Conservation (phyloP, 164 flowering plant species). For the Warburgia ugandensis region DNA sequence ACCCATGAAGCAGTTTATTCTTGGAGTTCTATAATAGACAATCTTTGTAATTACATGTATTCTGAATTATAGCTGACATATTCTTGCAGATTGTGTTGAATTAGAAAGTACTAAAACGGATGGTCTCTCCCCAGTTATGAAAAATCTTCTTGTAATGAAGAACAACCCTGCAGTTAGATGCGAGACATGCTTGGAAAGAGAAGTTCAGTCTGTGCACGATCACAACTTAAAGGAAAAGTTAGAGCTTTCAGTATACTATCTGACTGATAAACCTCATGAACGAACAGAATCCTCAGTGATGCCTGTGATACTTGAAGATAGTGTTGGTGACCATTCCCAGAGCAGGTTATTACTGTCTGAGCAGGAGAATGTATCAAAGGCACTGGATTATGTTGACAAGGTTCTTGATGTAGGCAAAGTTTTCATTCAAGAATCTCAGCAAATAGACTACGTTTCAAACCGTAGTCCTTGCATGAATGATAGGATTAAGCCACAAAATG, state of each 20-base stretch:
- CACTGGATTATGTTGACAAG: conserved; percentile 15
- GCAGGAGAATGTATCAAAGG: conserved; percentile 19
- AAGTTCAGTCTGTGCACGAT: conserved; percentile 14
- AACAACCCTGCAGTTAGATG: conserved; percentile 5
- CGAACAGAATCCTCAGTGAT: conserved; percentile 16
- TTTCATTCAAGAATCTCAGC: conserved; percentile 17
- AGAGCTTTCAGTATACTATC: conserved; percentile 8
- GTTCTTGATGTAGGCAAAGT: conserved; percentile 13
- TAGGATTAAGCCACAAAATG: conserved; percentile 21
- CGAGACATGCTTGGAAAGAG: conserved; percentile 19
- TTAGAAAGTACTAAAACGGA: not conserved
- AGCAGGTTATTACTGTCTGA: conserved; percentile 13
- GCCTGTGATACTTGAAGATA: conserved; percentile 17
- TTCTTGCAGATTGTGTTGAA: conserved; percentile 4
- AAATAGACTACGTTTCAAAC: conserved; percentile 22
- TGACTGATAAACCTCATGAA: conserved; percentile 12
- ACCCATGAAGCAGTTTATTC: too few relatives aligned
- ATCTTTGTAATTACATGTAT: not conserved
- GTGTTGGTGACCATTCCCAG: conserved; percentile 4
- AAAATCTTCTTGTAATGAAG: conserved; percentile 5
- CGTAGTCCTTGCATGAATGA: conserved; percentile 15
- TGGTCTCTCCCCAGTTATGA: not conserved
- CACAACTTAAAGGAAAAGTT: conserved; percentile 11
- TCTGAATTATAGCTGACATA: not conserved
- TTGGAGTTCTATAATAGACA: too few relatives aligned